Evolutionary conservation across 2,329 filamentous ascomycete genomes (phyloP), one percentile per base, ranked within the genome.

Genomic region (Calonectria hawksworthii): DNA sequence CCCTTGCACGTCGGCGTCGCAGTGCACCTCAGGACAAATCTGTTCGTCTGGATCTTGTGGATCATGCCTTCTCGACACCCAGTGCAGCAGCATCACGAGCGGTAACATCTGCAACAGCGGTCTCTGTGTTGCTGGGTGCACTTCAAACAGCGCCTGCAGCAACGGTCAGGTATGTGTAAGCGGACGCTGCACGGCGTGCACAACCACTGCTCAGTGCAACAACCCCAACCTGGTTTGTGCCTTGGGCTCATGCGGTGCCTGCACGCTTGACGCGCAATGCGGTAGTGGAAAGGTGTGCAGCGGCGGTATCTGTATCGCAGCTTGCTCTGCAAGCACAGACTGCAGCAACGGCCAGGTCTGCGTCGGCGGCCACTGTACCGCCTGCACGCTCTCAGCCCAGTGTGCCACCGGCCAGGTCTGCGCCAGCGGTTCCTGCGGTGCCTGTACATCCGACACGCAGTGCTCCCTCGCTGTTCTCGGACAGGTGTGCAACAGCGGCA

Each of bases 301-400:
- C 36, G 23, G 54, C 8, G 75, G 75, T 10, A 14, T 68, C 1
- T 76, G 75, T 26, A 61, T 65, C 21, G 26, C 61, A 9, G 52
- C 59, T 1, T 70, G 67, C 51, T 63, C 73, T 9, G 52, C 67
- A 34, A 69, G 69, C 13, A 16, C 52, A 2, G 23, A 54, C 38
- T 76, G 75, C 36, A 68, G 67, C 63, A 67, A 47, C 50, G 75
- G 75, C 11, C 74, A 76, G 16, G 64, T 70, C 9, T 74, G 73
- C 14, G 3, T 36, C 3, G 32, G 30, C 6, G 72, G 72, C 26
- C 36, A 41, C 61, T 74, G 72, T 6, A 44, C 41, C 0, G n/a
- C 59, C 2, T 74, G 72, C 16, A 56, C 72, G 11, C 8, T 47
- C 3, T n/a, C 44, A 1, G 26, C 66, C 8, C 59, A 74, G 34